phyloP scores from a whole-genome alignment of 1,284 basidiomycete species.

The Papiliotrema flavescens region DNA sequence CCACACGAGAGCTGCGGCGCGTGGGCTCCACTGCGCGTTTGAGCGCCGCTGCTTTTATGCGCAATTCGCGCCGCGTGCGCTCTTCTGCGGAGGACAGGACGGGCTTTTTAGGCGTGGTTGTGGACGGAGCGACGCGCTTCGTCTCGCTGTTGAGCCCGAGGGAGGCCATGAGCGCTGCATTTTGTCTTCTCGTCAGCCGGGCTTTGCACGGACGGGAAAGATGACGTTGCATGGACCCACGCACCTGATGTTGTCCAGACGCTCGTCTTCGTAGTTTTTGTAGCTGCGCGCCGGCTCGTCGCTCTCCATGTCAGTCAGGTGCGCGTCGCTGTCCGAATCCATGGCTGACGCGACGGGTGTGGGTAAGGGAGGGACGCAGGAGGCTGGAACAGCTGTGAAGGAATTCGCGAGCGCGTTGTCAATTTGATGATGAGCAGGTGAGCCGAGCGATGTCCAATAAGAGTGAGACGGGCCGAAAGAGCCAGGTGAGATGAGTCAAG shows the following conservation, averaged over 20 bases:
- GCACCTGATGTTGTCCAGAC: slow-evolving; percentile 7
- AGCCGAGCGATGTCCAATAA: no score
- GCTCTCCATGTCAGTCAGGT: background rate
- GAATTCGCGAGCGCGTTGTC: no score
- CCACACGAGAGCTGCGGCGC: slow-evolving; percentile 21
- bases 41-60: slow-evolving; percentile 9
- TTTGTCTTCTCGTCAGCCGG: slow-evolving; percentile 18
- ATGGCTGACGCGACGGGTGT: no score
- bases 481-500: no score
- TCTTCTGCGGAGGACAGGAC: slow-evolving; percentile 13
- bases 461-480: no score
- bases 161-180: slow-evolving; percentile 24
- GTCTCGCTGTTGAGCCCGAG: slow-evolving; percentile 23
- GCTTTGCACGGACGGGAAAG: slow-evolving; percentile 8
- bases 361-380: no score
- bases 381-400: no score
- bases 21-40: slow-evolving; percentile 16
- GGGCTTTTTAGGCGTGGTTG: background rate
- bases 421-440: no score
- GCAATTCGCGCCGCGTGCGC: slow-evolving; percentile 8
- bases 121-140: slow-evolving; percentile 2
- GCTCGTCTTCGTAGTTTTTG: slow-evolving; percentile 5
- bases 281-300: background rate
- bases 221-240: background rate
- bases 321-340: background rate